Base-by-base conservation (phyloP, 2,329 filamentous ascomycete species). In the Exophiala mesophila region DNA sequence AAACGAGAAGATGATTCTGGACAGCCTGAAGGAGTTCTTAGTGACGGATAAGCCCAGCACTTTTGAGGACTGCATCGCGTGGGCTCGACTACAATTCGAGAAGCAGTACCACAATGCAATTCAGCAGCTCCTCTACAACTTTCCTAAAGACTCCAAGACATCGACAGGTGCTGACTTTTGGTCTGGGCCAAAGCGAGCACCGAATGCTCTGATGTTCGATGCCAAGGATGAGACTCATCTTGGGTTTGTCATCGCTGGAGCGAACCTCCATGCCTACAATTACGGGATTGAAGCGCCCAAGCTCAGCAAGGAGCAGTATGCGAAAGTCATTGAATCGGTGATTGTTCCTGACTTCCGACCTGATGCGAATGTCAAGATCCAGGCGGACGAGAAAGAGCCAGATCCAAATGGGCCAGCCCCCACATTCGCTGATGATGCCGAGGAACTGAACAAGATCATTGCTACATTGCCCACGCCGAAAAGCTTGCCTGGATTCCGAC, bases 61-160 rank as follows among this genome's bases (percentile, higher is more conserved):
- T 18, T 96, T 95, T 58, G 90, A 97, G 60, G 90, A 98, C 66
- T 98, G 92, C 62, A 88, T 98, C 57, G 82, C 87, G 54, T 98
- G 92, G 92, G 92, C 87, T 17, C 85, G 92, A 35, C 77, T 85
- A 60, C 78, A 95, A 56, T 98, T 98, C 52, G 92, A 98, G 73
- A 88, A 86, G 64, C 88, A 96, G 66, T 98, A 92, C 68, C 88
- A 94, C 70, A 95, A 98, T 62, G 86, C 88, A 38, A 95, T 98
- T 49, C 86, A 92, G 62, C 92, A 98, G 65, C 73, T 98, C 39
- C 73, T 98, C 23, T 94, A 85, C 74, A 97, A 96, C 70, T 98
- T 98, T 71, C 92, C 92, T 49, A 94, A 94, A 67, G 90, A 97
- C 62, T 85, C 88, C 0, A 80, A 77, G 41, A 95, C 92, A 1